Evolutionary conservation across 225 moss, liverwort and hornwort species (phyloP), one percentile per base, ranked within the genome.

Genomic region (Physcomitrium patens): DNA sequence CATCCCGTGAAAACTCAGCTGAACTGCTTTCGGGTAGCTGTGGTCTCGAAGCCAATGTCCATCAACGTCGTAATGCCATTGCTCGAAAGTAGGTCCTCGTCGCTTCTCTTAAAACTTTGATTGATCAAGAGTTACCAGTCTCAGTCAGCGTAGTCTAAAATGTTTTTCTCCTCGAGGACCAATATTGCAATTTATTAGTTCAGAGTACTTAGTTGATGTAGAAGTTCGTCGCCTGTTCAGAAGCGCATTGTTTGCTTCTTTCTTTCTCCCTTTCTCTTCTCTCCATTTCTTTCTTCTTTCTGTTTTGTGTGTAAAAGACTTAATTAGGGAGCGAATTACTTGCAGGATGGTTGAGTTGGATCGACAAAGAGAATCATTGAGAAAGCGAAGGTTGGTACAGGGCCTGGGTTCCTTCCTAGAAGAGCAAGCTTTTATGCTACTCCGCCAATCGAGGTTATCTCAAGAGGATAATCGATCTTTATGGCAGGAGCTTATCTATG

Each of bases 321-420:
- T 77, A 23, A 77, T 17, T 49, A 19, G 17, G 10, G 61, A 46
- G 28, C 9, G 10, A 6, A 8, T 71, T 23, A 13, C 66, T 31
- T 70, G 57, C 80, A 86, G 86, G 64, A 86, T 86, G 86, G 53
- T 67, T 10, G 77, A 80, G 67, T 58, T 86, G 56, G 86, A 86
- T 71, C 82, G 71, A 16, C 82, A 50, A 67, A 76, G 86, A 63
- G 82, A 82, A 48, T 73, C 80, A 18, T 64, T 86, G 50, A 86
- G 66, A 74, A 79, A 74, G 63, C 74, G 63, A 23, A 86, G 86
- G 66, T 74, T 67, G 5, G 77, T 77, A 20, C 82, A 80, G 58
- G 86, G 82, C 61, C 37, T 86, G 57, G 86, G 86, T 49, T 74
- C 86, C 45, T 86, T 79, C 67, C 71, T 80, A 56, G 77, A 77